Conservation (phyloP, 768 basidiomycete genomes). For the Galerina marginata region DNA sequence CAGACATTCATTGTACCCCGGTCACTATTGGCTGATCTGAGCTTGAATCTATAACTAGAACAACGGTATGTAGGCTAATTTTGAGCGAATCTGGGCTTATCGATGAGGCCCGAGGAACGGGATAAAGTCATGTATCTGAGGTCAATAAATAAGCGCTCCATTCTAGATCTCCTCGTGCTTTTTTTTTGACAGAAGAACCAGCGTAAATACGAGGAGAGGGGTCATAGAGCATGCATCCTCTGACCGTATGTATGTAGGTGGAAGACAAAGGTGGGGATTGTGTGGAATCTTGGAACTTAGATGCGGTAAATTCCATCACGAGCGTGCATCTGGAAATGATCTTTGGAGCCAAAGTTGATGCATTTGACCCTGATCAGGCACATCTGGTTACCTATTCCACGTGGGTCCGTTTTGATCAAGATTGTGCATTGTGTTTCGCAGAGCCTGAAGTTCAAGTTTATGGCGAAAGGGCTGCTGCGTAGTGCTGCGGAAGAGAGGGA, state of each 20-base stretch:
- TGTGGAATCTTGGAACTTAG: constrained; percentile 20
- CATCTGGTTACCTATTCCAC: constrained; percentile 13
- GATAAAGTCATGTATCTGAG: neutral
- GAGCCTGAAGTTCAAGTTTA: no score
- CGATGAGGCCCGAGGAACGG: constrained; percentile 20
- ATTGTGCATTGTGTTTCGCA: no score
- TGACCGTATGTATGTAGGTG: neutral
- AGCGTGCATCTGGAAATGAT: constrained; percentile 29
- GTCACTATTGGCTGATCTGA: constrained; percentile 18
- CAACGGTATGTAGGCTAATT: constrained; percentile 16
- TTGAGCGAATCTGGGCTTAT: constrained; percentile 25
- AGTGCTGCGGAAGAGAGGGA: neutral
- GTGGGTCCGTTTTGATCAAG: neutral
- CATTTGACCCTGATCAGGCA: constrained; percentile 27
- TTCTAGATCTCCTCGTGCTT: neutral
- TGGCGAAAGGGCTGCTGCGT: no score
- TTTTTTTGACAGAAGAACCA: neutral
- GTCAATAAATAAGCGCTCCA: constrained; percentile 12
- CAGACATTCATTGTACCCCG: constrained; percentile 1
- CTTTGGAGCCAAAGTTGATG: constrained; percentile 19
- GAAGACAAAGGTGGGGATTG: constrained; percentile 24
- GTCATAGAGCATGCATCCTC: neutral
- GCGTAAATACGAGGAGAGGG: neutral
- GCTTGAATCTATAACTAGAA: constrained; percentile 19
- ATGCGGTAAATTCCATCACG: constrained; percentile 8